phyloP scores from a whole-genome alignment of 768 basidiomycete species.

The Pleurotus salmoneostramineus region DNA sequence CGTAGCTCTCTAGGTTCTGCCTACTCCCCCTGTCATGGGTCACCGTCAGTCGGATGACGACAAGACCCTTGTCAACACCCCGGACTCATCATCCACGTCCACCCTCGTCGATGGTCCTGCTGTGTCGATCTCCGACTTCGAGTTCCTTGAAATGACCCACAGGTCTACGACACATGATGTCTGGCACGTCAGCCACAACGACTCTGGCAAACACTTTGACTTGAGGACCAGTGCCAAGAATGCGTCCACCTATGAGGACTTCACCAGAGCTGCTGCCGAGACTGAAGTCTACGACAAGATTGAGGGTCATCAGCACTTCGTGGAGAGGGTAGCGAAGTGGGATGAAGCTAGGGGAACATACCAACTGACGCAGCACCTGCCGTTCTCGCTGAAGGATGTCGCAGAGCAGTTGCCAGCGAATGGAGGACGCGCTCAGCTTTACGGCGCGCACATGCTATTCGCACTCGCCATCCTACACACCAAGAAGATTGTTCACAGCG shows the following conservation, averaged over 20 bases:
- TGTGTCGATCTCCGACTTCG: not conserved
- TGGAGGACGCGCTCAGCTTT: too few species aligned
- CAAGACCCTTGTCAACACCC: not conserved
- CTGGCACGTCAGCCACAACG: not conserved
- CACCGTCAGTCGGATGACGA: not conserved
- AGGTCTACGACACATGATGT: not conserved
- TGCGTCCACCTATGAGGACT: not conserved
- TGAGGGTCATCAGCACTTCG: not conserved
- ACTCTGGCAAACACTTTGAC: not conserved
- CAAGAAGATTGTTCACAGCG: not conserved
- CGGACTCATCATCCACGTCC: not conserved
- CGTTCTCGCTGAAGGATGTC: too few species aligned
- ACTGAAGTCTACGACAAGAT: not conserved
- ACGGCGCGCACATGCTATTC: too few species aligned
- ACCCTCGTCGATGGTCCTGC: not conserved
- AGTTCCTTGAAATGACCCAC: not conserved
- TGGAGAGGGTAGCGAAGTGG: too few species aligned
- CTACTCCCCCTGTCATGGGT: not conserved
- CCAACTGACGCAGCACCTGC: too few species aligned
- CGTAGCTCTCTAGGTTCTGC: not conserved
- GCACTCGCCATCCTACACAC: not conserved
- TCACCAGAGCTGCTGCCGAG: too few species aligned
- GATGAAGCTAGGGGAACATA: too few species aligned
- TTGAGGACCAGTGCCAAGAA: not conserved
- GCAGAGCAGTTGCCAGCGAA: too few species aligned